Percentiles rank a stretch among this genome's conserved stretches.
phyloP scores from a whole-genome alignment of 2,329 filamentous ascomycete genomes.

The Fusarium sp. region DNA sequence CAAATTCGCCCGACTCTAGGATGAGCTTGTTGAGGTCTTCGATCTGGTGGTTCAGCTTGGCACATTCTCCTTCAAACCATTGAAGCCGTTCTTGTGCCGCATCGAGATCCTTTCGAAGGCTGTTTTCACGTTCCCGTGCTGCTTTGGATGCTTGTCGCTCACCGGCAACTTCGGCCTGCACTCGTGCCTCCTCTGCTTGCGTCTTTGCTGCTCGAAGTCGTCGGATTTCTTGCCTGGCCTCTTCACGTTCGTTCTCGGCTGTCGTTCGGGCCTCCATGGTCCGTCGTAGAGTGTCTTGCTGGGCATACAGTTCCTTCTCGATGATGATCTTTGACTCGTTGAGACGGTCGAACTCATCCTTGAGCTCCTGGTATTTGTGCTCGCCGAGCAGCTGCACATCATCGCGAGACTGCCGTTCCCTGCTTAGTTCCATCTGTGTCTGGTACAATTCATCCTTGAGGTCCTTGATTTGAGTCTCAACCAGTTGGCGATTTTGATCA shows the following conservation, averaged over 20 bases:
- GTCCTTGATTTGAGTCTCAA: slow-evolving; percentile 88
- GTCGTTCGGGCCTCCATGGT: slow-evolving; percentile 83
- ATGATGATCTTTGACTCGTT: slow-evolving; percentile 97
- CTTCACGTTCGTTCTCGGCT: slow-evolving; percentile 88
- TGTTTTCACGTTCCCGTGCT: slow-evolving; percentile 82
- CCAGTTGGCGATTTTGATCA: slow-evolving; percentile 80
- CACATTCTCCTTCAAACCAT: slow-evolving; percentile 83
- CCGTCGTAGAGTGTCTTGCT: slow-evolving; percentile 89
- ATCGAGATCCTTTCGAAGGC: slow-evolving; percentile 82
- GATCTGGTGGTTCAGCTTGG: slow-evolving; percentile 80
- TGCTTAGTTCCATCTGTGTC: slow-evolving; percentile 87
- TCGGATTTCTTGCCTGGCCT: slow-evolving; percentile 87
- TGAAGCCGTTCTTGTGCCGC: slow-evolving; percentile 79
- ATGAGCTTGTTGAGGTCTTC: slow-evolving; percentile 90
- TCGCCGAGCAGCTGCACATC: slow-evolving; percentile 92
- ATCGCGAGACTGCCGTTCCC: slow-evolving; percentile 91
- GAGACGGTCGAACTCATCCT: slow-evolving; percentile 85
- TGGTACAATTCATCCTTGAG: slow-evolving; percentile 88
- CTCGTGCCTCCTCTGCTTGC: slow-evolving; percentile 84
- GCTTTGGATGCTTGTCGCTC: slow-evolving; percentile 82
- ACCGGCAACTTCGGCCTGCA: slow-evolving; percentile 82
- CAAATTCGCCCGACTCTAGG: slow-evolving; percentile 88
- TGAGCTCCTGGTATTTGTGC: slow-evolving; percentile 84
- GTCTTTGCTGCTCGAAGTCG: slow-evolving; percentile 85
- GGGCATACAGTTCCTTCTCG: slow-evolving; percentile 96